Conservation (phyloP, 1,139 yeast genomes). For the Saccharomycopsis hybrid region DNA sequence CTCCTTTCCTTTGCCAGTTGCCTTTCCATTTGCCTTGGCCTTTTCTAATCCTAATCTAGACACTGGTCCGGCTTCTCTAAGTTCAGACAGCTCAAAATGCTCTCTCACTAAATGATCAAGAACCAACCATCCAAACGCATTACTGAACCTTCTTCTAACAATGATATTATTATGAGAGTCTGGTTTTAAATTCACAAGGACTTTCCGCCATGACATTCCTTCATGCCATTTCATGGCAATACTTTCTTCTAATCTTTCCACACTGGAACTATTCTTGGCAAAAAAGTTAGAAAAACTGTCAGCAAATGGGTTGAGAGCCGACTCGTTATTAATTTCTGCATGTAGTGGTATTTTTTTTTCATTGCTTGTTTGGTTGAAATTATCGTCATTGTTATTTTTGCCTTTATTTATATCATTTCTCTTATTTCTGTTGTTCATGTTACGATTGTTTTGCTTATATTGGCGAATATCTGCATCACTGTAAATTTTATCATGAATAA, state of each 20-base stretch:
- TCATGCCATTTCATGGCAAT: constrained; percentile 89
- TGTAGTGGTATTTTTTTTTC: neutral
- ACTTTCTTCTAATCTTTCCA: constrained; percentile 58
- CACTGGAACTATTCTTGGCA: constrained; percentile 22
- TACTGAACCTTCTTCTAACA: constrained; percentile 83
- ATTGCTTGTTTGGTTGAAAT: neutral
- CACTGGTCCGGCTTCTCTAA: neutral
- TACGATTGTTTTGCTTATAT: constrained; percentile 11
- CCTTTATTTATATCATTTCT: neutral
- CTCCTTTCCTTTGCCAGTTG: neutral
- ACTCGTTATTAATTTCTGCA: neutral
- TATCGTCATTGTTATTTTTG: neutral
- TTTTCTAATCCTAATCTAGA: neutral
- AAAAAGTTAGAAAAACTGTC: constrained; percentile 17
- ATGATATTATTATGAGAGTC: constrained; percentile 95
- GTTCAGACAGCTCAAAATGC: constrained; percentile 39
- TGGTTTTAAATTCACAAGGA: constrained; percentile 74
- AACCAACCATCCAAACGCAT: constrained; percentile 96
- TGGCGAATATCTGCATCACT: constrained; percentile 42
- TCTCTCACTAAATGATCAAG: constrained; percentile 69
- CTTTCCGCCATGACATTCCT: constrained; percentile 86
- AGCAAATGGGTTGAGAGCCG: constrained; percentile 14
- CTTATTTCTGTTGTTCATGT: neutral
- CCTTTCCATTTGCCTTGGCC: neutral
- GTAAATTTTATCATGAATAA: constrained; percentile 79